Conservation (phyloP, 257 asterid species). For the Solanum ahanhuiri region DNA sequence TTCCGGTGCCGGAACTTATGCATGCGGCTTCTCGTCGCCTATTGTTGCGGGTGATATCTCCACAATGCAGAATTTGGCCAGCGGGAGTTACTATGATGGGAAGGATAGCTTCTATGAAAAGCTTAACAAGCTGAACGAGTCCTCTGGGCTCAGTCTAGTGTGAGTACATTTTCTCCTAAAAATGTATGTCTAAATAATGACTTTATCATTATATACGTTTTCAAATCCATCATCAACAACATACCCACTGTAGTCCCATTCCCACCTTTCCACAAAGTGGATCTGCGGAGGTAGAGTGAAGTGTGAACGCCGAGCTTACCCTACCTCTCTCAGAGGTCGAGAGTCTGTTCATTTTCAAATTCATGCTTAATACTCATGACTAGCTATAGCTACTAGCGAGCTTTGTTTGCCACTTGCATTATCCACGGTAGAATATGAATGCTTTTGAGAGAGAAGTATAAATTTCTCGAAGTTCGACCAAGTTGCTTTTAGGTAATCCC, state of each 20-base stretch:
- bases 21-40: background rate
- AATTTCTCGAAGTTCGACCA: background rate
- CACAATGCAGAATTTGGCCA: background rate
- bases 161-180: constrained; percentile 18
- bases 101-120: constrained; percentile 42
- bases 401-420: background rate
- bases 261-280: background rate
- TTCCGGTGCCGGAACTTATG: background rate
- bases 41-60: background rate
- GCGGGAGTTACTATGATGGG: background rate
- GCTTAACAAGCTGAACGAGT: constrained; percentile 41
- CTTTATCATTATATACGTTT: background rate
- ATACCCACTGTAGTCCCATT: background rate
- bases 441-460: background rate
- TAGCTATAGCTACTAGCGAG: background rate
- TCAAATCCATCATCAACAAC: background rate
- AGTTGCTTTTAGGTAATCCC: background rate
- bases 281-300: background rate
- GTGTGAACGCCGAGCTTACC: background rate
- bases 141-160: constrained; percentile 66
- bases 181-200: background rate
- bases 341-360: background rate
- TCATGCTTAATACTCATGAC: background rate
- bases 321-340: background rate
- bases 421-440: background rate